Conservation (phyloP, 345 rosid genomes). For the Sonneratia alba region DNA sequence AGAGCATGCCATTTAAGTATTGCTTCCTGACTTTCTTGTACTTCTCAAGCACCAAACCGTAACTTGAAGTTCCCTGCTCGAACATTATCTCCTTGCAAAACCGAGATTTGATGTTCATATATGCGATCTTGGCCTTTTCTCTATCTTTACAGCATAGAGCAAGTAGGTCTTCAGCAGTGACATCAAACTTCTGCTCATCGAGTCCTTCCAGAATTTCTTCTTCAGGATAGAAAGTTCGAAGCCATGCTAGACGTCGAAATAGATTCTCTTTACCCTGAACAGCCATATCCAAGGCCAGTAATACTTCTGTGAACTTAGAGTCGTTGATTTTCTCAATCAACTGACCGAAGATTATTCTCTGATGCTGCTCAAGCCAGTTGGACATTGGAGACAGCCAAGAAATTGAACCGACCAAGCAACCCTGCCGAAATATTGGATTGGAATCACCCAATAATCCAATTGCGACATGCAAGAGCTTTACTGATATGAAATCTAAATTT, state of each 20-base stretch:
- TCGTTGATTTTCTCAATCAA: slow-evolving; percentile 25
- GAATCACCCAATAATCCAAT: slow-evolving; percentile 28
- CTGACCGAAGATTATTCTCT: slow-evolving; percentile 25
- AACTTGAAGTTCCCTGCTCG: slow-evolving; percentile 24
- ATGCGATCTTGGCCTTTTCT: slow-evolving; percentile 23
- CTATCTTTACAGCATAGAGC: slow-evolving; percentile 15
- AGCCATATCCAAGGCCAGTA: slow-evolving; percentile 20
- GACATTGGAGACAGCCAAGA: slow-evolving; percentile 14
- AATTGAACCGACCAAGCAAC: slow-evolving; percentile 38
- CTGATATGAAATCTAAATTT: slow-evolving; percentile 17
- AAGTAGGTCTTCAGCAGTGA: slow-evolving; percentile 13
- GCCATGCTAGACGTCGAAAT: slow-evolving; percentile 34
- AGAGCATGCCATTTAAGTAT: slow-evolving; percentile 47
- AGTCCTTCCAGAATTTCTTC: slow-evolving; percentile 10
- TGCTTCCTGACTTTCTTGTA: slow-evolving; percentile 39
- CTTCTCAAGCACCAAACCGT: slow-evolving; percentile 28
- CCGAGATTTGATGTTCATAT: slow-evolving; percentile 23
- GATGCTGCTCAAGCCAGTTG: slow-evolving; percentile 28
- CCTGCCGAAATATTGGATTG: slow-evolving; percentile 38
- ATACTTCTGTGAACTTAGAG: slow-evolving; percentile 23
- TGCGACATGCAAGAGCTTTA: slow-evolving; percentile 30
- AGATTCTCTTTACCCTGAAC: slow-evolving; percentile 25
- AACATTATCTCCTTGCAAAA: slow-evolving; percentile 33
- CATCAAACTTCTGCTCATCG: slow-evolving; percentile 9
- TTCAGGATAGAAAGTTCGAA: slow-evolving; percentile 22